Conservation (phyloP, 331 rosid genomes). For the Arachis monticola region DNA sequence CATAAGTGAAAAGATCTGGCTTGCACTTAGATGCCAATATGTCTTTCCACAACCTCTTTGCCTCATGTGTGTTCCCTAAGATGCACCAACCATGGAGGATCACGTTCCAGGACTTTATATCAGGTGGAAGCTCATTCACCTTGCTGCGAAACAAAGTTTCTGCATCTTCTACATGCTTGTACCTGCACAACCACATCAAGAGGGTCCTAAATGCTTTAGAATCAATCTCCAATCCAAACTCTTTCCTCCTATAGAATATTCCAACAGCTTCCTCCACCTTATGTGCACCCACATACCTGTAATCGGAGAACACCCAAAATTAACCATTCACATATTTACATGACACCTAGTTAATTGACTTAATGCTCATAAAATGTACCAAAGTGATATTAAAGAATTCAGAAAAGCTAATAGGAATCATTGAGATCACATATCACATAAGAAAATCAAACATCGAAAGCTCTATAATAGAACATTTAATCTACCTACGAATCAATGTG, state of each 20-base stretch:
- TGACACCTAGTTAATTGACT: too few species aligned
- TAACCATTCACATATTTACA: too few species aligned
- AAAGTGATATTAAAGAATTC: too few species aligned
- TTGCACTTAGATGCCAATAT: conserved; percentile 58
- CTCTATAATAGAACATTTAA: too few species aligned
- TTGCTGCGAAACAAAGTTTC: conserved; percentile 63
- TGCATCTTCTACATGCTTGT: conserved; percentile 75
- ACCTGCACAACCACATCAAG: conserved; percentile 73
- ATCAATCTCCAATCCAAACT: conserved; percentile 57
- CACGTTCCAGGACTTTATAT: conserved; percentile 73
- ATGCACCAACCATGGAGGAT: conserved; percentile 89
- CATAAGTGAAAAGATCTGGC: conserved; percentile 71
- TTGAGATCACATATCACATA: too few species aligned
- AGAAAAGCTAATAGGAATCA: too few species aligned
- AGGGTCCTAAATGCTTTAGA: conserved; percentile 57
- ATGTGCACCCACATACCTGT: conserved; percentile 63
- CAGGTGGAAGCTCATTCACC: conserved; percentile 43
- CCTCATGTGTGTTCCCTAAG: conserved; percentile 65
- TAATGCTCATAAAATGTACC: too few species aligned
- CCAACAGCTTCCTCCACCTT: conserved; percentile 62
- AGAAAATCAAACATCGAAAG: too few species aligned
- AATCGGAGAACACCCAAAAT: too few species aligned
- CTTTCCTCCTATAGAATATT: conserved; percentile 50
- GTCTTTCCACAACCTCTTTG: conserved; percentile 80
- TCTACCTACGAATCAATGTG: conserved; percentile 53